Evolutionary conservation across 2,329 filamentous ascomycete genomes (phyloP), one percentile per base, ranked within the genome.

Genomic region (Alternaria brassicicola): DNA sequence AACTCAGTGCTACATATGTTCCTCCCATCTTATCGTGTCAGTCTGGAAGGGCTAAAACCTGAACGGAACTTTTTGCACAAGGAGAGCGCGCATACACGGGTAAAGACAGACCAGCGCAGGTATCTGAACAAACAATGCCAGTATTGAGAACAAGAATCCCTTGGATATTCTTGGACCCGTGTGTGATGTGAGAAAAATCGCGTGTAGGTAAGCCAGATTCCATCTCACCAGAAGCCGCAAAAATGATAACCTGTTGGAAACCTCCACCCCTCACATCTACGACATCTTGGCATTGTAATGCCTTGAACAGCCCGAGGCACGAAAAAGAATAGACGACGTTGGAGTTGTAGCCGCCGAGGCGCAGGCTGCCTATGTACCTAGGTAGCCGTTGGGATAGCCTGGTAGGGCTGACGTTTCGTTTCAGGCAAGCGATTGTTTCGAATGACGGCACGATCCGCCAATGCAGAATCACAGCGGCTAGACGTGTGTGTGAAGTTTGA

Each of bases 371-470:
- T 17, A 23, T 47, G 13, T 53, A 33, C 41, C 51, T 35, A 31
- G 41, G 51, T 47, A 28, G 51, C 30, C 15, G 51, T 47, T 47
- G 41, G 51, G 31, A 47, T 53, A 47, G 31, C 51, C 31, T 46
- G 31, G 51, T 30, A 53, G 31, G 30, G 23, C 23, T 54, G 43
- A 39, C 31, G 62, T 65, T 66, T 65, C 51, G 64, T 66, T 68
- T 66, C 58, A 57, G 46, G 45, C 48, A 51, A 8, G 49, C 52
- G 36, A 55, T 36, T 61, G 61, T 67, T 68, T 65, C 62, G 50
- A 47, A 25, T 38, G 35, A 51, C 64, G 62, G 64, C 56, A 59
- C 57, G 52, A 62, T 19, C 62, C 59, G 62, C 54, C 38, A 55
- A 49, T 33, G 55, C 52, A 59, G 57, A 43, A 55, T 57, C 55